Base-by-base conservation (phyloP, 108 stramenopile species). In the Nitzschia sp. region DNA sequence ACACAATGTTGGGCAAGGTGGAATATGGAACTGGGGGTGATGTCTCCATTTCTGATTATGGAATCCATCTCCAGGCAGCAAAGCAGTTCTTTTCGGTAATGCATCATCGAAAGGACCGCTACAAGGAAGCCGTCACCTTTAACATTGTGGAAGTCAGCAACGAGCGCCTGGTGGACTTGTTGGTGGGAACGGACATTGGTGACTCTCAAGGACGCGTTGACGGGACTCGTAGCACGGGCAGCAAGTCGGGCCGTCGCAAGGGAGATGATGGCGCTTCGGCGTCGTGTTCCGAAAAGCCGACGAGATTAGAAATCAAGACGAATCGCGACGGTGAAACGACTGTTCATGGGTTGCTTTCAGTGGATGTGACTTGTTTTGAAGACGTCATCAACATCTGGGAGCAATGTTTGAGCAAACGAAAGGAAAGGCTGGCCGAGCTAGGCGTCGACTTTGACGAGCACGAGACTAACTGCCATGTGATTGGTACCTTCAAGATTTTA, bases 271-370 rank as follows among this genome's bases (percentile, higher is more conserved):
- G 62, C 17, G 19, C 23, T 30, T 29, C 62, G 23, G 54, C 66
- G n/a, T 75, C 74, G 0, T 26, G 51, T 23, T 68, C 74, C 24
- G 71, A 59, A 13, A 59, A 47, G 15, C 61, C 23, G 21, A 38
- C 54, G 0, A 91, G 88, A 71, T 66, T 94, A 28, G 93, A 94
- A 67, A 91, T 94, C 36, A 78, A 84, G 9, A 89, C 90, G 2
- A 90, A 94, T 63, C 84, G 79, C n/a, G 85, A 94, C 58, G 93
- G 93, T 15, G 89, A 91, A 45, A 90, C 89, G 21, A 82, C 87
- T 27, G 87, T 94, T 34, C 86, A 89, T 59, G 93, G 93, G 23
- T 72, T 85, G 4, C 58, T 90, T 0, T 74, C 89, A 8, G 81
- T 90, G 11, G 66, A 75, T 54, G 66, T 92, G 32, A 30, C 78